These are phyloP conservation scores for Nannizzia gypsea DNA, from an alignment of 2,329 filamentous ascomycete genomes.

Conservation along the genomic window DNA sequence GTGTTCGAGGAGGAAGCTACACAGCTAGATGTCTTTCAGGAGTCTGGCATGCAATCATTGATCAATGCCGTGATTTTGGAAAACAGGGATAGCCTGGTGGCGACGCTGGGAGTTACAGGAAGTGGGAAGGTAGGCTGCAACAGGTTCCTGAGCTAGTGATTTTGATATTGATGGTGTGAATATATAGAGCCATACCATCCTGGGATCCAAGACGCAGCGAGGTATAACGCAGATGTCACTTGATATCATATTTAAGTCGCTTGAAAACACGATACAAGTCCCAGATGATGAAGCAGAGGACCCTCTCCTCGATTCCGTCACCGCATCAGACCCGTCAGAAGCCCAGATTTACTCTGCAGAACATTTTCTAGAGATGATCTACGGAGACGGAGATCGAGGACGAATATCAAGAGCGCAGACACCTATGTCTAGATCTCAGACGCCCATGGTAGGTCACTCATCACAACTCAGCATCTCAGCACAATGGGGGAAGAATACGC, in stretches of 20 bases:
- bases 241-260: conserved; percentile 76
- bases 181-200: conserved; percentile 77
- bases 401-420: conserved; percentile 55
- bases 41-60: conserved; percentile 60
- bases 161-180: not conserved
- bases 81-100: conserved; percentile 77
- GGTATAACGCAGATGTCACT: conserved; percentile 86
- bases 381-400: conserved; percentile 53
- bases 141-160: not conserved
- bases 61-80: conserved; percentile 74
- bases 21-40: conserved; percentile 78
- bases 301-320: conserved; percentile 59
- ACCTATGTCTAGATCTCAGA: conserved; percentile 48
- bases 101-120: conserved; percentile 85
- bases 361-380: conserved; percentile 67
- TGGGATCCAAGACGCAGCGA: conserved; percentile 74
- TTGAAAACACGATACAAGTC: conserved; percentile 60
- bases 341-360: conserved; percentile 62
- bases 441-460: conserved; percentile 33
- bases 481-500: not conserved
- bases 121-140: conserved; percentile 69
- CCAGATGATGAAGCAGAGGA: conserved; percentile 41
- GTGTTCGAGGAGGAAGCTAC: conserved; percentile 80
- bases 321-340: conserved; percentile 68
- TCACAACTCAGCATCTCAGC: conserved; percentile 18